Conservation (phyloP, 352 stramenopile genomes). For the Phytophthora crassamura region DNA sequence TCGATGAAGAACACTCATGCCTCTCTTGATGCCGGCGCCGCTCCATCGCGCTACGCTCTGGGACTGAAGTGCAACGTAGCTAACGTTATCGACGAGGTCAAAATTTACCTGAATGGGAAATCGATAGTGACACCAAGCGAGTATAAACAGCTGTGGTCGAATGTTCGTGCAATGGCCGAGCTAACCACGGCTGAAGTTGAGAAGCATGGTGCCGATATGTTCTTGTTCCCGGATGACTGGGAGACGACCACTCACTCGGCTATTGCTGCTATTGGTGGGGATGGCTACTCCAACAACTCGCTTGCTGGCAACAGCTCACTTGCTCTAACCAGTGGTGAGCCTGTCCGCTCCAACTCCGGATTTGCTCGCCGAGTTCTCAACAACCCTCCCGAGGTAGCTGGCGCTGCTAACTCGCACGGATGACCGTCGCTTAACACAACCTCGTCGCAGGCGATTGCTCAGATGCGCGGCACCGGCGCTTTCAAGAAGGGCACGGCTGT, state of each 20-base stretch:
- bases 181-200: not conserved
- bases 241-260: not conserved
- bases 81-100: not conserved
- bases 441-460: not conserved
- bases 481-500: not conserved
- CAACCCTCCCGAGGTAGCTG: not conserved
- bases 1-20: not conserved
- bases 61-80: not conserved
- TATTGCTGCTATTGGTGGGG: no score
- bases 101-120: not conserved
- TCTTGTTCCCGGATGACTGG: not conserved
- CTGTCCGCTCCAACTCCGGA: no score
- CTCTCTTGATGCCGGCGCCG: not conserved
- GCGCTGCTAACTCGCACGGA: not conserved
- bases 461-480: not conserved
- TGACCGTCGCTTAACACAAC: not conserved
- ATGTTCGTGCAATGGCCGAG: not conserved
- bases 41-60: not conserved
- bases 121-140: not conserved
- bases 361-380: not conserved
- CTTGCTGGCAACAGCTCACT: no score
- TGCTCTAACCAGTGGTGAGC: no score
- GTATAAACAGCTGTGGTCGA: not conserved
- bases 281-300: no score
- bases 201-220: not conserved